Evolutionary conservation across 179 eudicot species (phyloP).

Genomic region (Beta macrorhiza): DNA sequence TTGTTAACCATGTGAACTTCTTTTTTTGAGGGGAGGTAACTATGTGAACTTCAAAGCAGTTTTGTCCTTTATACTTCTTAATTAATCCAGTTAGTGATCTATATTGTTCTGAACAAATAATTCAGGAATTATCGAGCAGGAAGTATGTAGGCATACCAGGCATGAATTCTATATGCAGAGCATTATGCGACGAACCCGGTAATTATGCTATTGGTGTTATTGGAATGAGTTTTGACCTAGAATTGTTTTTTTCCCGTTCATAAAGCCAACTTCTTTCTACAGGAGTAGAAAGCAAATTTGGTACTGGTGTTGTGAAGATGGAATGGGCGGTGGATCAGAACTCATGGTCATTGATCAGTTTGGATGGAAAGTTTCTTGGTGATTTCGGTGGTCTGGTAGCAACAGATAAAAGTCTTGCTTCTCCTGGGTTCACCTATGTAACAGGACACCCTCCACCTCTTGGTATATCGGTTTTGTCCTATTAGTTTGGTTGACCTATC

Average conservation of each 20-base stretch:
- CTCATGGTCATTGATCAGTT: constrained; percentile 62
- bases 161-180: constrained; percentile 90
- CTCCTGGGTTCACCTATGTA: constrained; percentile 47
- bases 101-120: constrained; percentile 10
- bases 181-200: constrained; percentile 78
- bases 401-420: constrained; percentile 78
- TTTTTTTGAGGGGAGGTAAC: no score
- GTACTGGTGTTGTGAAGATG: constrained; percentile 65
- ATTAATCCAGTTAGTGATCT: constrained; percentile 16
- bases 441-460: constrained; percentile 82
- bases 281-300: constrained; percentile 78
- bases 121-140: constrained; percentile 63
- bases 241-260: constrained; percentile 16
- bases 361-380: constrained; percentile 72
- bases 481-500: not conserved
- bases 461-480: constrained; percentile 36
- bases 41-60: constrained; percentile 6
- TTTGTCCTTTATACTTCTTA: not conserved
- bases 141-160: constrained; percentile 91
- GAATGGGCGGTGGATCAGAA: constrained; percentile 64
- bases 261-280: not conserved
- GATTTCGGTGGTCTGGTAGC: constrained; percentile 71
- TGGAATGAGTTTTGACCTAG: not conserved
- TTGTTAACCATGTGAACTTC: not conserved
- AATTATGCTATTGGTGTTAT: constrained; percentile 14